Evolutionary conservation across 2,329 filamentous ascomycete species (phyloP).

Genomic region (Aspergillus sp.): DNA sequence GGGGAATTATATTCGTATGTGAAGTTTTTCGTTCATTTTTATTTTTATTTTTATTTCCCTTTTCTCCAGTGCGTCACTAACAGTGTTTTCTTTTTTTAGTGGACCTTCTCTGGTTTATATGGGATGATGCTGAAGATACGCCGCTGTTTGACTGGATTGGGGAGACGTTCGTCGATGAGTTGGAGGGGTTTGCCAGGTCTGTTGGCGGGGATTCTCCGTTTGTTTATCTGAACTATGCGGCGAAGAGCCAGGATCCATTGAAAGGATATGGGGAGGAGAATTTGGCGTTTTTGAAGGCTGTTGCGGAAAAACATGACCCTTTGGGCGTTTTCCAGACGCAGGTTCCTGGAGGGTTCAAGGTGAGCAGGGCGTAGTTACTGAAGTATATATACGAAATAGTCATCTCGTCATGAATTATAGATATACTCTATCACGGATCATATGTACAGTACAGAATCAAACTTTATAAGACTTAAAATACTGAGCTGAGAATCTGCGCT

Average conservation of each 20-base stretch:
- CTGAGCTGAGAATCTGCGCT: conserved; percentile 23
- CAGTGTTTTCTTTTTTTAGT: not conserved
- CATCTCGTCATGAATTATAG: conserved; percentile 12
- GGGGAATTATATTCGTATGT: not conserved
- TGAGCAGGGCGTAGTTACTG: not conserved
- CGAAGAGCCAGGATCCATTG: not conserved
- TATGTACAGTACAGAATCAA: conserved; percentile 11
- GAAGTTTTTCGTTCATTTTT: no score
- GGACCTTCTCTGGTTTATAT: not conserved
- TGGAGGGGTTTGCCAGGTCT: not conserved
- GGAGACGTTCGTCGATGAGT: not conserved
- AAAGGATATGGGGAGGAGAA: not conserved
- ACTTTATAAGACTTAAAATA: conserved; percentile 23
- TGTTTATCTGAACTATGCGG: conserved; percentile 1
- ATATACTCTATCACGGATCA: conserved; percentile 5
- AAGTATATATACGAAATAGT: not conserved
- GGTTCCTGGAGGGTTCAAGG: not conserved
- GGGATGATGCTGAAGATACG: not conserved
- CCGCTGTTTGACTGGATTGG: not conserved
- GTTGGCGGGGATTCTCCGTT: not conserved
- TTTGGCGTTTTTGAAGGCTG: not conserved
- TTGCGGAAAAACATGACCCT: not conserved
- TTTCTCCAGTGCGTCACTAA: no score
- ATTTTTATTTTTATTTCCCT: no score
- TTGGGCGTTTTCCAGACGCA: not conserved